Percentiles rank a stretch among this genome's conserved stretches.
Conservation (phyloP, 208 protist genomes). For the Leishmania tarentolae region DNA sequence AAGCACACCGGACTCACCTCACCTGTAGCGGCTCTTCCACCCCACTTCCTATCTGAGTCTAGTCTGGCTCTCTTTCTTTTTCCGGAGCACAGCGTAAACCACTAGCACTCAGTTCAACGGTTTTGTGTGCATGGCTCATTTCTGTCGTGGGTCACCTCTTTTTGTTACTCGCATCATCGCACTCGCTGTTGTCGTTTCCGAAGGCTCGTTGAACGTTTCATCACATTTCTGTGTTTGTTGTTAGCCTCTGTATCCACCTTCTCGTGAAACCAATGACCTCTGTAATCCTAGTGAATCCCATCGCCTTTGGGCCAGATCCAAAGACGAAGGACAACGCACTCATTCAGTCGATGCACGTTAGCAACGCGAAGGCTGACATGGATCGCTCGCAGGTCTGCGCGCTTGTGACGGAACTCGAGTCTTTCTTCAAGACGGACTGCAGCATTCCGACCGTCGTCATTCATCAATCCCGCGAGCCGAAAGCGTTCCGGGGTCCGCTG, state of each 20-base stretch:
- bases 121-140: background rate
- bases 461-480: slow-evolving; percentile 32
- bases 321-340: slow-evolving; percentile 32
- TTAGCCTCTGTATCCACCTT: background rate
- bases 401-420: slow-evolving; percentile 22
- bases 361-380: slow-evolving; percentile 35
- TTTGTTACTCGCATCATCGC: background rate
- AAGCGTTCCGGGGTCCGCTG: slow-evolving; percentile 27
- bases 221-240: background rate
- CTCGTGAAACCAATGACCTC: slow-evolving; percentile 31
- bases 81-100: background rate
- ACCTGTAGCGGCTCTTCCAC: background rate
- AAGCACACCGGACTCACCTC: background rate
- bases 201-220: background rate
- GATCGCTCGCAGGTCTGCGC: slow-evolving; percentile 36
- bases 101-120: background rate
- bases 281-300: slow-evolving; percentile 34
- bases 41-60: background rate
- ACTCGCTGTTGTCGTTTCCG: background rate
- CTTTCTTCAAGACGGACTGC: slow-evolving; percentile 22
- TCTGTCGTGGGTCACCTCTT: background rate
- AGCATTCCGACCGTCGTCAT: slow-evolving; percentile 28
- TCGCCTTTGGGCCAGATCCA: slow-evolving; percentile 33
- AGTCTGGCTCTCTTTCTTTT: background rate
- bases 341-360: slow-evolving; percentile 31